Evolutionary conservation across 2,329 filamentous ascomycete genomes (phyloP).

Genomic region (Tolypocladium ovalisporum): DNA sequence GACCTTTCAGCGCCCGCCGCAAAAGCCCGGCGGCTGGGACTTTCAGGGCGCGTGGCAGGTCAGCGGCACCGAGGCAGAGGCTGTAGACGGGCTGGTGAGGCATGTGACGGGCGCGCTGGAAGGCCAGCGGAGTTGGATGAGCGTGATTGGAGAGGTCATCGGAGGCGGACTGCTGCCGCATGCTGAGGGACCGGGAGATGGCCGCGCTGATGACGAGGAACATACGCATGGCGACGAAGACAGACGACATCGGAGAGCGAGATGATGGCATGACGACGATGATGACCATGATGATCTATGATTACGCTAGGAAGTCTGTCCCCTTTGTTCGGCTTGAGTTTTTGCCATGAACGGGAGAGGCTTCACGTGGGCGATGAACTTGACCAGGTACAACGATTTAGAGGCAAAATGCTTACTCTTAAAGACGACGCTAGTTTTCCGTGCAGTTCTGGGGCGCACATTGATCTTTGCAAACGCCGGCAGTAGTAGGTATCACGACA

Average conservation of each 20-base stretch:
- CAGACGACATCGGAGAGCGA: background rate
- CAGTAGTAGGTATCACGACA: background rate
- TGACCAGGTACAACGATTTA: background rate
- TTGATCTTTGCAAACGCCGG: background rate
- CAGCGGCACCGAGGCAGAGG: conserved; percentile 29
- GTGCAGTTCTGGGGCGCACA: background rate
- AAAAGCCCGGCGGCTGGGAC: conserved; percentile 20
- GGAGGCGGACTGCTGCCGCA: conserved; percentile 9
- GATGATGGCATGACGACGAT: background rate
- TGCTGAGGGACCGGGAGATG: conserved; percentile 2
- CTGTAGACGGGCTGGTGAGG: conserved; percentile 23
- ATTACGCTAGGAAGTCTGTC: conserved; percentile 5
- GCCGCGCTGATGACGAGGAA: conserved; percentile 8
- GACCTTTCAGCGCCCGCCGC: conserved; percentile 28
- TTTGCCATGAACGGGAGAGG: background rate
- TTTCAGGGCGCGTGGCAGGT: conserved; percentile 33
- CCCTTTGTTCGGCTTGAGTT: background rate
- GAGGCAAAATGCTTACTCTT: background rate
- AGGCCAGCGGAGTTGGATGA: conserved; percentile 19
- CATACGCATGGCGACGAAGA: conserved; percentile 6
- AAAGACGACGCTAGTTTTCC: background rate
- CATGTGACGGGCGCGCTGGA: conserved; percentile 17
- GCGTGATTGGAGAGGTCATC: conserved; percentile 18
- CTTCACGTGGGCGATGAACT: background rate
- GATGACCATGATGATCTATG: conserved; percentile 4